phyloP scores from a whole-genome alignment of 306 rosid genomes.

The Quercus glauca region DNA sequence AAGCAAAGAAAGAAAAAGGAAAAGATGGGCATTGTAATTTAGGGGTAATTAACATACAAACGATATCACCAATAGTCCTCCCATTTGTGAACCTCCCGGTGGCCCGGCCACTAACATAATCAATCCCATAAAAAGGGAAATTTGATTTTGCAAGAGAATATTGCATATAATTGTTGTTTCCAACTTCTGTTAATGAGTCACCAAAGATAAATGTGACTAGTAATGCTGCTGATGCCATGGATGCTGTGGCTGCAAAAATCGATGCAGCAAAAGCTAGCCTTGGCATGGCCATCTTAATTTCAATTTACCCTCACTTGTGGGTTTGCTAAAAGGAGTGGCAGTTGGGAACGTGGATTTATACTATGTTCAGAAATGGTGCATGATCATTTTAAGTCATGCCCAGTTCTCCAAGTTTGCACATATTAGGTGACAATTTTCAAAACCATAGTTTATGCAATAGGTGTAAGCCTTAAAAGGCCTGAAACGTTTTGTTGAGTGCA shows the following conservation, averaged over 20 bases:
- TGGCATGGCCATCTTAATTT: constrained; percentile 17
- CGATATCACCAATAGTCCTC: constrained; percentile 80
- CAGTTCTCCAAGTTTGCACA: constrained; percentile 34
- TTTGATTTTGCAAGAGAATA: constrained; percentile 72
- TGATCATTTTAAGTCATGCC: constrained; percentile 10
- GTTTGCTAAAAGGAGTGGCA: not conserved
- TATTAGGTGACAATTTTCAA: constrained; percentile 48
- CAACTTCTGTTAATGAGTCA: constrained; percentile 83
- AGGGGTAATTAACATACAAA: constrained; percentile 37
- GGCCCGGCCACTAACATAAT: constrained; percentile 62
- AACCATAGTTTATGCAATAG: constrained; percentile 17
- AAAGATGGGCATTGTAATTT: not conserved
- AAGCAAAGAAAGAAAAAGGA: not conserved
- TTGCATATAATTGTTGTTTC: constrained; percentile 73
- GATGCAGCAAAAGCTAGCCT: constrained; percentile 20
- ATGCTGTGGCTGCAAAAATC: constrained; percentile 6
- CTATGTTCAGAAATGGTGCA: not conserved
- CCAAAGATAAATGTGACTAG: constrained; percentile 62
- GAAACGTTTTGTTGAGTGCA: not conserved
- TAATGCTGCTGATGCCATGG: constrained; percentile 16
- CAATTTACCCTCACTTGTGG: not conserved
- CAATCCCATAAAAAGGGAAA: constrained; percentile 86
- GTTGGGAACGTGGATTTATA: constrained; percentile 26
- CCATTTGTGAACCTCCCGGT: constrained; percentile 92
- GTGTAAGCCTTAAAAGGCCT: not conserved